Conservation (phyloP, 2,329 filamentous ascomycete species). For the Sporothrix pseudoabietina region DNA sequence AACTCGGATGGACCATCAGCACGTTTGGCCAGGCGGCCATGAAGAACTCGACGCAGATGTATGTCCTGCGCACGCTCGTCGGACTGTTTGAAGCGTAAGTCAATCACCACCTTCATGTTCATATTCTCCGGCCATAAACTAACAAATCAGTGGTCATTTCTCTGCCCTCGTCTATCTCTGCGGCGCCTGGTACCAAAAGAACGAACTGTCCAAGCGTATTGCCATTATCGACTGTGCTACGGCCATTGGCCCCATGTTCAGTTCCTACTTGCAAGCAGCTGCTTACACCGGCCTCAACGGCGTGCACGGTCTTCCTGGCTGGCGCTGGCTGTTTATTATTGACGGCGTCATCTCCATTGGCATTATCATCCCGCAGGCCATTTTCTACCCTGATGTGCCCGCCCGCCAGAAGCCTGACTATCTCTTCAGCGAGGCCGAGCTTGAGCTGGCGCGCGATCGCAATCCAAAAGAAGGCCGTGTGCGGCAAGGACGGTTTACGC, state of each 20-base stretch:
- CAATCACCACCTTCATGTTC: background rate
- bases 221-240: conserved; percentile 31
- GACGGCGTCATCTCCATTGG: conserved; percentile 59
- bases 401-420: conserved; percentile 42
- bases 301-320: conserved; percentile 51
- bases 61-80: conserved; percentile 28
- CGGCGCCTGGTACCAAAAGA: conserved; percentile 32
- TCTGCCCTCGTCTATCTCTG: conserved; percentile 32
- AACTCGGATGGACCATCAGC: conserved; percentile 32
- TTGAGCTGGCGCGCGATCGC: conserved; percentile 32
- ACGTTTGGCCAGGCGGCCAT: conserved; percentile 31
- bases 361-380: conserved; percentile 53
- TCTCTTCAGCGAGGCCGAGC: conserved; percentile 26
- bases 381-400: conserved; percentile 49
- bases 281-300: conserved; percentile 55
- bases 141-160: conserved; percentile 31
- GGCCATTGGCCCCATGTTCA: conserved; percentile 37
- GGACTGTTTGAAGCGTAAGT: conserved; percentile 32
- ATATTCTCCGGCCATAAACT: background rate
- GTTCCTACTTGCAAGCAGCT: conserved; percentile 42
- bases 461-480: conserved; percentile 33
- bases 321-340: conserved; percentile 58
- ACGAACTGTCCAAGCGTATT: conserved; percentile 28
- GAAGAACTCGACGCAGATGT: conserved; percentile 32
- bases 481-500: conserved; percentile 30